Evolutionary conservation across 2,329 filamentous ascomycete genomes (phyloP).

Genomic region (Verticillium isaacii): DNA sequence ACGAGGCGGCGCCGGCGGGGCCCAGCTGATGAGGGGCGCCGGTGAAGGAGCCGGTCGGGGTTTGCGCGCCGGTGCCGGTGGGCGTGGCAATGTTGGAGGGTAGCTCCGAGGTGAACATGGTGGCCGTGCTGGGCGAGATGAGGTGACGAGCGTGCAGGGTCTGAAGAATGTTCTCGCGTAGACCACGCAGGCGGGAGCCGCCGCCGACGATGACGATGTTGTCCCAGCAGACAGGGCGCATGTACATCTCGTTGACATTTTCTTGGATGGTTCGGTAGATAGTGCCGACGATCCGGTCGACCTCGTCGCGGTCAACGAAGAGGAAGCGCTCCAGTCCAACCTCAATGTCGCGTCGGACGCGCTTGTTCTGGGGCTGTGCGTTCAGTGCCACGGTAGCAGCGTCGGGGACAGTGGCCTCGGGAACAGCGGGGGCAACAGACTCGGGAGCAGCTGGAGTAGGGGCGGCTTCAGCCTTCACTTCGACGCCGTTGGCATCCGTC

Average conservation of each 20-base stretch:
- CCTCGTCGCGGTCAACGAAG: constrained; percentile 63
- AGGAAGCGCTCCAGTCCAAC: constrained; percentile 72
- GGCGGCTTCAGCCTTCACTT: background rate
- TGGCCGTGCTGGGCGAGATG: constrained; percentile 86
- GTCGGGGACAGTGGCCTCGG: constrained; percentile 9
- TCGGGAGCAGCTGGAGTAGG: background rate
- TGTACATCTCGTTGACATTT: constrained; percentile 76
- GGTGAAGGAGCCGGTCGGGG: constrained; percentile 63
- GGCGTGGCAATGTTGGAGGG: constrained; percentile 92
- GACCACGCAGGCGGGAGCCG: constrained; percentile 67
- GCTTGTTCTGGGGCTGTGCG: constrained; percentile 47
- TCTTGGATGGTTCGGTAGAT: constrained; percentile 76
- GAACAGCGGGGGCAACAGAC: constrained; percentile 1
- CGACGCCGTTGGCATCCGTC: background rate
- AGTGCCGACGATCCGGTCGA: constrained; percentile 78
- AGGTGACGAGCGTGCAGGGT: constrained; percentile 79
- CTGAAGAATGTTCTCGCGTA: constrained; percentile 82
- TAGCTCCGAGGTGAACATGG: constrained; percentile 95
- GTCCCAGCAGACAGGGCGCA: constrained; percentile 86
- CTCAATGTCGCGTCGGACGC: constrained; percentile 64
- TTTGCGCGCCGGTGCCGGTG: constrained; percentile 84
- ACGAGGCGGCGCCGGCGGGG: constrained; percentile 28
- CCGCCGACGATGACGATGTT: constrained; percentile 89
- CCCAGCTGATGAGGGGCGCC: constrained; percentile 52
- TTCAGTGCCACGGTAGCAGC: constrained; percentile 19